Evolutionary conservation across 140 eudicot species (phyloP).

Genomic region (Eryngium alpinum): DNA sequence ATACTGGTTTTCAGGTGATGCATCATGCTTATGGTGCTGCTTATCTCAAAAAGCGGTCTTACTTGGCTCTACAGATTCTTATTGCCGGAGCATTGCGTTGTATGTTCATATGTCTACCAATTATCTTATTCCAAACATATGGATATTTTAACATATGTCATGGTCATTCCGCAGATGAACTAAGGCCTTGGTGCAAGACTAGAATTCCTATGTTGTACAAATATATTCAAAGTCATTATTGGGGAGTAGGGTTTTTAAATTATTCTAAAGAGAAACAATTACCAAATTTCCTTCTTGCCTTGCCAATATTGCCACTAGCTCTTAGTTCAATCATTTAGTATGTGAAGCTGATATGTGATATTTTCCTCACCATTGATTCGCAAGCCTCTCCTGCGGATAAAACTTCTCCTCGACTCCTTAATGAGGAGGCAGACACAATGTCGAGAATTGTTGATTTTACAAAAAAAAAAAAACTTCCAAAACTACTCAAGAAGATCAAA

Average conservation of each 20-base stretch:
- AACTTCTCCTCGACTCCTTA: constrained; percentile 12
- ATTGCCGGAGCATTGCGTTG: constrained; percentile 57
- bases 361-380: constrained; percentile 66
- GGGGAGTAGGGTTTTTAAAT: constrained; percentile 86
- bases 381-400: constrained; percentile 25
- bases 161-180: constrained; percentile 36
- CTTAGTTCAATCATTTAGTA: constrained; percentile 52
- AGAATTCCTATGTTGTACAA: constrained; percentile 70
- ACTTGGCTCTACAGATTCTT: constrained; percentile 42
- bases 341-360: constrained; percentile 43
- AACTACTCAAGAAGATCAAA: constrained; percentile 31
- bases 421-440: constrained; percentile 18
- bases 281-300: constrained; percentile 87
- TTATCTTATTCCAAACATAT: constrained; percentile 79
- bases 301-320: constrained; percentile 74
- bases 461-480: constrained; percentile 24
- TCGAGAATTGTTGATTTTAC: constrained; percentile 5
- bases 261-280: constrained; percentile 78
- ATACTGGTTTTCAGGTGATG: constrained; percentile 66
- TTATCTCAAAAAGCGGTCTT: constrained; percentile 30
- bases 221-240: constrained; percentile 80
- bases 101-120: constrained; percentile 51
- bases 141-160: constrained; percentile 72
- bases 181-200: constrained; percentile 86
- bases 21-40: constrained; percentile 60